Evolutionary conservation across 371 early-diverging fungal species (phyloP), one percentile per base, ranked within the genome.

Genomic region (Mucor lusitanicus): DNA sequence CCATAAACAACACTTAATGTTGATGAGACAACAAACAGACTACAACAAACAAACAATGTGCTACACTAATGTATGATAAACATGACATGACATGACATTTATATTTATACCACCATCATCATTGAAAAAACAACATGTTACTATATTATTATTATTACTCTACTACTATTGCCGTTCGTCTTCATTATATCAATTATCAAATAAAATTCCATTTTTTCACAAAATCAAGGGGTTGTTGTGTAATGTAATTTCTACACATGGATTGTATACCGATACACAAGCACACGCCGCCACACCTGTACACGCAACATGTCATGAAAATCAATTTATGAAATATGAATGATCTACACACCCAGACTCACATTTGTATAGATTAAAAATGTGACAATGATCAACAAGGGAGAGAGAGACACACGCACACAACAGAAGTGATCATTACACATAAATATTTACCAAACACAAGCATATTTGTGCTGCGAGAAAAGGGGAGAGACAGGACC

Each of bases 21-120:
- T 50, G 50, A 50, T 50, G 50, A 50, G 50, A 50, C 50, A 50
- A 50, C 50, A 50, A 37, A 50, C 21, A 50, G 23, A 50, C 50
- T 19, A 44, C 44, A 19, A 50, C 23, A 50, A 50, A 11, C 21
- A 50, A 50, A 50, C 50, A 50, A 50, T 23, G 50, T 50, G 50
- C 23, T 50, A 50, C 50, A 50, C 21, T 50, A 50, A 50, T 23
- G 50, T 50, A 50, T 50, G 50, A 50, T 25, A 50, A 50, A 50
- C 50, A 50, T 50, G 50, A 25, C 50, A 50, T 50, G 50, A 50
- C 50, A 50, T 50, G 50, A 23, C 50, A 50, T 50, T 21, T 50
- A 50, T 50, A 25, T 25, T 50, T 50, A 50, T 25, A 50, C 50
- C 50, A 50, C 6, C 11, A 33, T 6, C 21, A 21, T 25, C 13